Evolutionary conservation across 129 eudicot genomes (phyloP).

Genomic region (Ambrosia trifida): DNA sequence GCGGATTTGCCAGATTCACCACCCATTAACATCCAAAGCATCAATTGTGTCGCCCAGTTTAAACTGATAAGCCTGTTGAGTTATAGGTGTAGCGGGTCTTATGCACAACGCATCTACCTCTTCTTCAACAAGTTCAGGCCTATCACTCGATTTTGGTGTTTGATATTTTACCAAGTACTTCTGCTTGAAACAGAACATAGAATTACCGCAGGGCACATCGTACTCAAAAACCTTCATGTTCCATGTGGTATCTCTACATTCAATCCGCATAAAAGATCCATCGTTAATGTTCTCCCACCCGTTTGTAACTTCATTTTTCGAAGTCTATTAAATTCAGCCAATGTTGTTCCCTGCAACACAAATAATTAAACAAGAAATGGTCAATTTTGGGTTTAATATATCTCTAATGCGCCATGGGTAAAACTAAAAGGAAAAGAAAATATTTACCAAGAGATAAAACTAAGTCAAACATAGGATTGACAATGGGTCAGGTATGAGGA

Average conservation of each 20-base stretch:
- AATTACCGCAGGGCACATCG: constrained; percentile 57
- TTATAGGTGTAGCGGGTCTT: constrained; percentile 59
- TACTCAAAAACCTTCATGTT: constrained; percentile 41
- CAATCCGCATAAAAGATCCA: constrained; percentile 27
- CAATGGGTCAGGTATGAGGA: too few species aligned
- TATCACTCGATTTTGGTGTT: constrained; percentile 34
- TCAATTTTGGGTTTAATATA: not conserved
- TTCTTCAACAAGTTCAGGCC: constrained; percentile 43
- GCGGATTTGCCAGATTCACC: constrained; percentile 62
- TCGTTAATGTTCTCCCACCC: constrained; percentile 21
- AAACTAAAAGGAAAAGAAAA: too few species aligned
- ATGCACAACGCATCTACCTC: constrained; percentile 52
- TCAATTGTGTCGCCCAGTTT: constrained; percentile 51
- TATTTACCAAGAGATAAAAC: too few species aligned
- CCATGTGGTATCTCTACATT: constrained; percentile 57
- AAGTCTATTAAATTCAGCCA: constrained; percentile 28
- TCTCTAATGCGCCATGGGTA: too few species aligned
- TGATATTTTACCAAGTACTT: constrained; percentile 56
- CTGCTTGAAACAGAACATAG: constrained; percentile 24
- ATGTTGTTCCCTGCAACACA: constrained; percentile 46
- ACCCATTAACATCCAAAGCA: constrained; percentile 66
- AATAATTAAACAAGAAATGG: constrained; percentile 9
- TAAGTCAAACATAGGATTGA: too few species aligned
- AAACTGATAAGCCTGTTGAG: constrained; percentile 29
- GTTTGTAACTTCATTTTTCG: constrained; percentile 32